A percentile compares a stretch with the other conserved stretches of the same genome.
Evolutionary conservation across 192 early-diverging fungal species (phyloP).

Genomic region (Podochytrium sp.): DNA sequence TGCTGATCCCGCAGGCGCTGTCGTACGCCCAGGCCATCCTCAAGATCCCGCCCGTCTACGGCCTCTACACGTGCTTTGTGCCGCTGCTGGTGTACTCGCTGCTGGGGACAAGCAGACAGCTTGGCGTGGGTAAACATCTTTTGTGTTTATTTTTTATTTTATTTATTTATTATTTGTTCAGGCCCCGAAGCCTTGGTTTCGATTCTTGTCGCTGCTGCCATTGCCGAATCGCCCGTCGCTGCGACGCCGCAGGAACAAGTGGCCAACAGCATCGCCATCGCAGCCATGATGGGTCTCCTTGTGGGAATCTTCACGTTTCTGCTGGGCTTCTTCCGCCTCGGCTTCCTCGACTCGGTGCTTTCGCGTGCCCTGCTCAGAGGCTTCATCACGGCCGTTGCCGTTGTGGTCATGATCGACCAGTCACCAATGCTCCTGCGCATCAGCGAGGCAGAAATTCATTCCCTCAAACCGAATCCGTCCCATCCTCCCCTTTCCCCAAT

Average conservation of each 20-base stretch:
- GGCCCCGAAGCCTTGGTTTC: conserved; percentile 65
- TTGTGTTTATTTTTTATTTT: conserved; percentile 58
- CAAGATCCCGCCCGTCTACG: conserved; percentile 83
- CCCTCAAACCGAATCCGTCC: not conserved
- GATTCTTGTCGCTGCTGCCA: conserved; percentile 75
- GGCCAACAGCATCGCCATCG: conserved; percentile 52
- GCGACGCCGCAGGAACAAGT: conserved; percentile 31
- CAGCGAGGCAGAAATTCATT: not conserved
- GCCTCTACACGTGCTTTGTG: conserved; percentile 86
- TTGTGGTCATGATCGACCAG: conserved; percentile 92
- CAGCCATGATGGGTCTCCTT: conserved; percentile 75
- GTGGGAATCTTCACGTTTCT: conserved; percentile 93
- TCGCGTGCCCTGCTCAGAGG: conserved; percentile 92
- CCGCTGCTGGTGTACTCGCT: conserved; percentile 85
- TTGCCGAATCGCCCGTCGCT: conserved; percentile 44
- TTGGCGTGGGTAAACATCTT: conserved; percentile 95
- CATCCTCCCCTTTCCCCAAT: conserved; percentile 76
- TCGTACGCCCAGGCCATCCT: conserved; percentile 91
- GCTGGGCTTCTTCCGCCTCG: conserved; percentile 93
- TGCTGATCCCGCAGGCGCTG: conserved; percentile 61
- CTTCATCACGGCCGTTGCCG: conserved; percentile 92
- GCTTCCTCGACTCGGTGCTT: conserved; percentile 97
- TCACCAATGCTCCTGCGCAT: conserved; percentile 75
- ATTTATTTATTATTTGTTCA: too few relatives aligned
- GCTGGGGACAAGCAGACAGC: conserved; percentile 86